Evolutionary conservation across 768 basidiomycete genomes (phyloP).

Genomic region (Mycena amicta): DNA sequence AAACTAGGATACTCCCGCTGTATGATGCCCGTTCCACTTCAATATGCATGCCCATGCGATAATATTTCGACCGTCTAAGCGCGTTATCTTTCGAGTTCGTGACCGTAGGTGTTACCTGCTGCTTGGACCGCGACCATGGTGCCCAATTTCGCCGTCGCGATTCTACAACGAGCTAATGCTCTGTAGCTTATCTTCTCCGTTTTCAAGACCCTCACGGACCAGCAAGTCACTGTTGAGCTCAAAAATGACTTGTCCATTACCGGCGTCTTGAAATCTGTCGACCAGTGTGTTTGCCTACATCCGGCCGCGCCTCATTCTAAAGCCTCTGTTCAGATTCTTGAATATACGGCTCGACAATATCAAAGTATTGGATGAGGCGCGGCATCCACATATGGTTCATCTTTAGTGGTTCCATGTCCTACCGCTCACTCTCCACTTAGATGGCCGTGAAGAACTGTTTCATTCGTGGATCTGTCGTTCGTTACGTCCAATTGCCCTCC

Average conservation of each 20-base stretch:
- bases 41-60: background rate
- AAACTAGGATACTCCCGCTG: slow-evolving; percentile 21
- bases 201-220: slow-evolving; percentile 98
- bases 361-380: slow-evolving; percentile 85
- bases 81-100: too few species aligned
- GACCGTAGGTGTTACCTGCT: background rate
- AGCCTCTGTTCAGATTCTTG: slow-evolving; percentile 62
- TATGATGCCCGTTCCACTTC: slow-evolving; percentile 10
- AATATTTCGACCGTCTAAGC: slow-evolving; percentile 4
- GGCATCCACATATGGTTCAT: slow-evolving; percentile 96
- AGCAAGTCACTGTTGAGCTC: slow-evolving; percentile 94
- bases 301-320: background rate
- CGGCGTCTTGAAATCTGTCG: slow-evolving; percentile 94
- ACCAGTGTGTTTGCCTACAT: slow-evolving; percentile 69
- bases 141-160: background rate
- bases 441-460: slow-evolving; percentile 99
- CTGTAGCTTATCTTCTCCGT: slow-evolving; percentile 91
- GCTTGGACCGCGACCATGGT: slow-evolving; percentile 13
- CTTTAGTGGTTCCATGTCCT: background rate
- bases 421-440: slow-evolving; percentile 49
- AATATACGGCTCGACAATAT: slow-evolving; percentile 97
- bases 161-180: slow-evolving; percentile 11
- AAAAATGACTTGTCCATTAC: slow-evolving; percentile 99
- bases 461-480: slow-evolving; percentile 96
- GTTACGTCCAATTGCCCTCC: slow-evolving; percentile 93